phyloP scores from a whole-genome alignment of 2,329 filamentous ascomycete genomes.

The Colletotrichum truncatum region DNA sequence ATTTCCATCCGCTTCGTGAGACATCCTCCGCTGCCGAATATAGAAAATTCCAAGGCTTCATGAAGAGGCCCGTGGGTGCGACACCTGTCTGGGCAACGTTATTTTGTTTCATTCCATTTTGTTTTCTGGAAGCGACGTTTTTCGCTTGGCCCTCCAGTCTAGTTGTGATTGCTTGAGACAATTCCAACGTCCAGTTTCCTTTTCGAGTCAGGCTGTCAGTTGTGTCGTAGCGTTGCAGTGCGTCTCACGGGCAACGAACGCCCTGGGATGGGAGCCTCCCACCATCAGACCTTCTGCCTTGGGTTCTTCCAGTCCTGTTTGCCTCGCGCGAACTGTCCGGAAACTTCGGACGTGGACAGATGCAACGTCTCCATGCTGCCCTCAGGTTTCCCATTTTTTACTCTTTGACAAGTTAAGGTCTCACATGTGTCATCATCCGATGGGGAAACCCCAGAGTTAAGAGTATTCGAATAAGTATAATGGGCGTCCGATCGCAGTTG shows the following conservation, averaged over 20 bases:
- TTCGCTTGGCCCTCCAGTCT: background rate
- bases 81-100: slow-evolving; percentile 15
- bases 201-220: slow-evolving; percentile 10
- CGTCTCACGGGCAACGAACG: slow-evolving; percentile 6
- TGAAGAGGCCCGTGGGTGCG: slow-evolving; percentile 5
- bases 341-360: slow-evolving; percentile 6
- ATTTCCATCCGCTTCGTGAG: slow-evolving; percentile 24
- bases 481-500: slow-evolving; percentile 18
- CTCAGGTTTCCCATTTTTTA: background rate
- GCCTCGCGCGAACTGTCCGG: slow-evolving; percentile 1
- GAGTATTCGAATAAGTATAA: background rate
- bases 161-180: slow-evolving; percentile 17
- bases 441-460: slow-evolving; percentile 12
- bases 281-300: background rate
- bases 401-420: background rate
- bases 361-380: slow-evolving; percentile 2
- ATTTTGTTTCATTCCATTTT: slow-evolving; percentile 24
- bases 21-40: slow-evolving; percentile 15
- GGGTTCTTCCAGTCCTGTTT: background rate
- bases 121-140: slow-evolving; percentile 24
- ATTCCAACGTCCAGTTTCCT: slow-evolving; percentile 6
- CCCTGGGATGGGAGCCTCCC: background rate
- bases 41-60: slow-evolving; percentile 3
- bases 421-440: slow-evolving; percentile 20
- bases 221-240: slow-evolving; percentile 15